phyloP scores from a whole-genome alignment of 805 yeast species.

The Candida qinlingensis region DNA sequence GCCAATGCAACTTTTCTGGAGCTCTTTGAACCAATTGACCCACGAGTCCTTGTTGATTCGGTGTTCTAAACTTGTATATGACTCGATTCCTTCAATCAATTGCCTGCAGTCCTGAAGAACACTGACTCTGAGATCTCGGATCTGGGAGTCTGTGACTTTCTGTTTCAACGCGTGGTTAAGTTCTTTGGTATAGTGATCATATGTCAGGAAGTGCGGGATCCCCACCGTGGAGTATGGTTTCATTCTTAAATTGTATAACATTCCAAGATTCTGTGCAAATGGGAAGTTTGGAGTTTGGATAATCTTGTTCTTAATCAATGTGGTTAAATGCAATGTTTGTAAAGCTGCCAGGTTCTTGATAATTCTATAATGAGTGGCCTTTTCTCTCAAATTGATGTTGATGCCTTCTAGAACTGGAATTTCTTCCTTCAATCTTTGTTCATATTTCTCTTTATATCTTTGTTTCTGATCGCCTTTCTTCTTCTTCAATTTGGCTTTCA shows the following conservation, averaged over 20 bases:
- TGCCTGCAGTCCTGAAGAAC: not conserved
- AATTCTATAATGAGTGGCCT: constrained; percentile 21
- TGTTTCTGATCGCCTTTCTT: constrained; percentile 49
- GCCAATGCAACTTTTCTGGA: constrained; percentile 28
- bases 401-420: constrained; percentile 32
- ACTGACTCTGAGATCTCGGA: not conserved
- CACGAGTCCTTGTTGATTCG: constrained; percentile 27
- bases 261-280: constrained; percentile 24
- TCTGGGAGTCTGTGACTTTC: not conserved
- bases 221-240: constrained; percentile 80
- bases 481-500: constrained; percentile 39
- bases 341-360: constrained; percentile 27
- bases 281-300: constrained; percentile 24
- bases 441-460: constrained; percentile 31
- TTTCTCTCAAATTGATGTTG: constrained; percentile 22
- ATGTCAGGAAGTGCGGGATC: constrained; percentile 56
- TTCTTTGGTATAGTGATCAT: constrained; percentile 14
- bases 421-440: constrained; percentile 26
- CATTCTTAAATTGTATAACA: constrained; percentile 54
- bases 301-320: constrained; percentile 21
- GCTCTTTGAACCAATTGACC: constrained; percentile 25
- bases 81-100: not conserved
- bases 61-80: constrained; percentile 6
- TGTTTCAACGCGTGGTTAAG: not conserved
- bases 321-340: constrained; percentile 30